Conservation (phyloP, 371 early-diverging fungal genomes). For the Apophysomyces trapeziformis region DNA sequence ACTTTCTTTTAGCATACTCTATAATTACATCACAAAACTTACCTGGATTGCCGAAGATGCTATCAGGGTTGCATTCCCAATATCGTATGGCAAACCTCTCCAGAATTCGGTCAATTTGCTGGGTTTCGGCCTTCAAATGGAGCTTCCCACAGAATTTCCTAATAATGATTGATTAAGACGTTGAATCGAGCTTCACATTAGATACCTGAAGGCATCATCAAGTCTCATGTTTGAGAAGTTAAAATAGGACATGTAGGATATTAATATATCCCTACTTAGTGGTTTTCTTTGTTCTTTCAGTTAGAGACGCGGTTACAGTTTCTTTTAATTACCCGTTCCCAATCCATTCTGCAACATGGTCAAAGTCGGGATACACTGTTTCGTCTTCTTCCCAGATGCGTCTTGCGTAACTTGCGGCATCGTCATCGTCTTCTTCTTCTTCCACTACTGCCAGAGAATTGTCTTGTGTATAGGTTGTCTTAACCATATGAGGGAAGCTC, state of each 20-base stretch:
- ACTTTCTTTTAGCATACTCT: constrained; percentile 3
- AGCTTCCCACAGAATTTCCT: constrained; percentile 75
- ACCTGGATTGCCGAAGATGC: constrained; percentile 57
- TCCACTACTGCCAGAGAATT: not conserved
- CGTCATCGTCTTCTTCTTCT: constrained; percentile 13
- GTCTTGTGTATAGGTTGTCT: not conserved
- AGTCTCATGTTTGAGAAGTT: constrained; percentile 72
- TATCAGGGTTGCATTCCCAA: constrained; percentile 78
- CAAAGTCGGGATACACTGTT: constrained; percentile 37
- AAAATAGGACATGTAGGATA: constrained; percentile 74
- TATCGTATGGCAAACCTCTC: constrained; percentile 79
- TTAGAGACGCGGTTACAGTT: constrained; percentile 9
- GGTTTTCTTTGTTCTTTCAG: constrained; percentile 27
- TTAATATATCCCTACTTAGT: constrained; percentile 61
- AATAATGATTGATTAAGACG: not conserved
- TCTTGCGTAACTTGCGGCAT: constrained; percentile 26
- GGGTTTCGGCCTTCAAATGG: constrained; percentile 88
- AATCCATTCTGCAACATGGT: constrained; percentile 46
- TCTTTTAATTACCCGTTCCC: constrained; percentile 43
- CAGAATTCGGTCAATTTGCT: constrained; percentile 88
- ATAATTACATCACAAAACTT: not conserved
- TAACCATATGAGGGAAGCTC: not conserved
- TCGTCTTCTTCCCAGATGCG: constrained; percentile 49
- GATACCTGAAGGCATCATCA: constrained; percentile 79
- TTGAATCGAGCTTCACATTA: not conserved